Evolutionary conservation across 225 moss, liverwort and hornwort species (phyloP).

Genomic region (Anthoceros angustus): DNA sequence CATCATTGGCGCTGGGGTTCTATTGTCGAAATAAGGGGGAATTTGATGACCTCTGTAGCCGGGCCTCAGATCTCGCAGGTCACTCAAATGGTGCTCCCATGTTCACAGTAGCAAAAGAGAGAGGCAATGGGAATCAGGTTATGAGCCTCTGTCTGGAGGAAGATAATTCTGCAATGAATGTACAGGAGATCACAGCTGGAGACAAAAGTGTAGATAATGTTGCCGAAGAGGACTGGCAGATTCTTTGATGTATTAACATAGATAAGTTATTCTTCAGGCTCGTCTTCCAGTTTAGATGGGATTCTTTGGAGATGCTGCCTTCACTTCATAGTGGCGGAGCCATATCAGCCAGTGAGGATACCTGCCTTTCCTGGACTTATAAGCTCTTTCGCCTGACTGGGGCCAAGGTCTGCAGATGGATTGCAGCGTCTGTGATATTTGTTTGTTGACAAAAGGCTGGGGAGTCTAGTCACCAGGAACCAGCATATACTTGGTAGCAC

Average conservation of each 20-base stretch:
- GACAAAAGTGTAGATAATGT: constrained; percentile 16
- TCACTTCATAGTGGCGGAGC: no score
- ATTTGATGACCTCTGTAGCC: constrained; percentile 74
- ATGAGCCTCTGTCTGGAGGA: constrained; percentile 19
- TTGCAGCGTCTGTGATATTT: no score
- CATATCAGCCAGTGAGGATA: no score
- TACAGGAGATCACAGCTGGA: constrained; percentile 33
- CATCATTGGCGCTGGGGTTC: constrained; percentile 90
- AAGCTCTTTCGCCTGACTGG: no score
- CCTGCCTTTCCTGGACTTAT: no score
- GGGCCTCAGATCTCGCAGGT: constrained; percentile 73
- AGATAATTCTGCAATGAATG: constrained; percentile 30
- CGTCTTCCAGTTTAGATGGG: no score
- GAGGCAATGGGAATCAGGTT: constrained; percentile 32
- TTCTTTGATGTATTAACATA: constrained; percentile 33
- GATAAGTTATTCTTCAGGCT: no score
- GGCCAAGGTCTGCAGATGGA: no score
- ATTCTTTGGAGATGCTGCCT: no score
- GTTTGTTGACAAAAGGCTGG: no score
- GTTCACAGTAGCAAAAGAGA: constrained; percentile 89
- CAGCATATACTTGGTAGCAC: no score
- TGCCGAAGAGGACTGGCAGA: constrained; percentile 87
- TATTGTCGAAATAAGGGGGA: constrained; percentile 72
- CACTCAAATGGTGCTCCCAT: constrained; percentile 96
- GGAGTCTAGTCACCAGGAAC: no score